phyloP scores from a whole-genome alignment of 768 basidiomycete genomes.

The Daedaleopsis nitida region DNA sequence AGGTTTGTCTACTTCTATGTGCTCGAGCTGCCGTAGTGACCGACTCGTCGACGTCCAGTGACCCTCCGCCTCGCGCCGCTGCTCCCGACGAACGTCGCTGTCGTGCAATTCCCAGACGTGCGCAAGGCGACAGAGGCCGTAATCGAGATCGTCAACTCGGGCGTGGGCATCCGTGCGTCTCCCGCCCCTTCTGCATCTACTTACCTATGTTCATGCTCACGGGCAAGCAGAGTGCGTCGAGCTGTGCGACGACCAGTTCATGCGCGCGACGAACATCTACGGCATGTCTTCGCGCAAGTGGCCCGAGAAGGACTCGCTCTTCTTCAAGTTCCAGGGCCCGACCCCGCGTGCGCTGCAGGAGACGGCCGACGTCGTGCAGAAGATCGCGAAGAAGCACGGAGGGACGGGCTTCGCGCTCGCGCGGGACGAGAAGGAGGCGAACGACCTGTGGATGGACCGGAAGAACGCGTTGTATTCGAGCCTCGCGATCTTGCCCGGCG shows the following conservation, averaged over 20 bases:
- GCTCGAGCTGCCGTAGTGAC: background rate
- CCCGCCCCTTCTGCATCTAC: background rate
- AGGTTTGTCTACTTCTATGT: slow-evolving; percentile 41
- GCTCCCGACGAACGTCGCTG: slow-evolving; percentile 80
- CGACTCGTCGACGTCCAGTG: slow-evolving; percentile 40
- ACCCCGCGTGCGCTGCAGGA: slow-evolving; percentile 59
- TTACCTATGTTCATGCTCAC: background rate
- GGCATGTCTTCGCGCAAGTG: slow-evolving; percentile 58
- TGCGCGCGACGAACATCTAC: slow-evolving; percentile 60
- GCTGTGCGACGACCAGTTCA: slow-evolving; percentile 72
- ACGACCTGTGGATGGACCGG: slow-evolving; percentile 71
- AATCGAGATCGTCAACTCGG: slow-evolving; percentile 65
- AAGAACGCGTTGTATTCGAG: slow-evolving; percentile 66
- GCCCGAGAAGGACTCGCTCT: slow-evolving; percentile 68
- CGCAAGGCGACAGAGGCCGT: slow-evolving; percentile 75
- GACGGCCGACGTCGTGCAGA: slow-evolving; percentile 58
- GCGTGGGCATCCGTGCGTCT: slow-evolving; percentile 74
- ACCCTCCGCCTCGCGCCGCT: slow-evolving; percentile 83
- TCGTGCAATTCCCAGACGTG: slow-evolving; percentile 80
- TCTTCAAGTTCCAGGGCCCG: slow-evolving; percentile 81
- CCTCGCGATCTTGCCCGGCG: slow-evolving; percentile 57
- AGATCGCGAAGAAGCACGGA: slow-evolving; percentile 63
- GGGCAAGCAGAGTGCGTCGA: slow-evolving; percentile 75
- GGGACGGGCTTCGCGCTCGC: slow-evolving; percentile 71
- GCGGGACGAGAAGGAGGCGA: slow-evolving; percentile 61